Evolutionary conservation across 345 rosid species (phyloP).

Genomic region (Chamaenerion angustifolium): DNA sequence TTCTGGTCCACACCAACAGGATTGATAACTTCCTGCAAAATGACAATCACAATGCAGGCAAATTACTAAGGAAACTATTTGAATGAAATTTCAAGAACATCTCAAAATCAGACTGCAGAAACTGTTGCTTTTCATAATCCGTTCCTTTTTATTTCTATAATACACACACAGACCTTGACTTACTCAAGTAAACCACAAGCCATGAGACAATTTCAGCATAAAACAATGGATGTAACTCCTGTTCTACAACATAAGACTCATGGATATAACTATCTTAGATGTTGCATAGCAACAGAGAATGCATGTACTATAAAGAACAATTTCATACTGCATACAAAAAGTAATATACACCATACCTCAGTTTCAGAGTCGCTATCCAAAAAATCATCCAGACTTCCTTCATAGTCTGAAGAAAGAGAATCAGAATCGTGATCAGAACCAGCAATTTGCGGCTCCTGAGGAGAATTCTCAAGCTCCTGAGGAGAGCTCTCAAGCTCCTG

Average conservation of each 20-base stretch:
- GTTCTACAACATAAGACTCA: too few species aligned
- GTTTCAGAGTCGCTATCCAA: constrained; percentile 26
- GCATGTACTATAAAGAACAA: too few species aligned
- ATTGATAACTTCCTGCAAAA: constrained; percentile 28
- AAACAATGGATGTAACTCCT: too few species aligned
- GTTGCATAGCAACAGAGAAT: too few species aligned
- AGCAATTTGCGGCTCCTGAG: constrained; percentile 17
- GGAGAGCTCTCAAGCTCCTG: constrained; percentile 13
- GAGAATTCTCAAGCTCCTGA: constrained; percentile 3
- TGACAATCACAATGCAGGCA: not conserved
- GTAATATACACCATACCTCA: constrained; percentile 32
- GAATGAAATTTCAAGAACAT: not conserved
- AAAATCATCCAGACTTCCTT: constrained; percentile 34
- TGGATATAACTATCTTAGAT: too few species aligned
- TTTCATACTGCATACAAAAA: not conserved
- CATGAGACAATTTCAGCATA: too few species aligned
- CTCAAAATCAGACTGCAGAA: not conserved
- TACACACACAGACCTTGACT: too few species aligned
- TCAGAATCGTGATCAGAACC: constrained; percentile 7
- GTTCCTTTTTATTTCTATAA: too few species aligned
- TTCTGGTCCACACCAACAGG: constrained; percentile 20
- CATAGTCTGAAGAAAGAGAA: constrained; percentile 25
- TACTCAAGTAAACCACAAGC: too few species aligned
- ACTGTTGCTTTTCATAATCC: not conserved
- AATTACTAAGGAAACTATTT: too few species aligned